Conservation (phyloP, 345 rosid species). For the Gossypium mustelinum region DNA sequence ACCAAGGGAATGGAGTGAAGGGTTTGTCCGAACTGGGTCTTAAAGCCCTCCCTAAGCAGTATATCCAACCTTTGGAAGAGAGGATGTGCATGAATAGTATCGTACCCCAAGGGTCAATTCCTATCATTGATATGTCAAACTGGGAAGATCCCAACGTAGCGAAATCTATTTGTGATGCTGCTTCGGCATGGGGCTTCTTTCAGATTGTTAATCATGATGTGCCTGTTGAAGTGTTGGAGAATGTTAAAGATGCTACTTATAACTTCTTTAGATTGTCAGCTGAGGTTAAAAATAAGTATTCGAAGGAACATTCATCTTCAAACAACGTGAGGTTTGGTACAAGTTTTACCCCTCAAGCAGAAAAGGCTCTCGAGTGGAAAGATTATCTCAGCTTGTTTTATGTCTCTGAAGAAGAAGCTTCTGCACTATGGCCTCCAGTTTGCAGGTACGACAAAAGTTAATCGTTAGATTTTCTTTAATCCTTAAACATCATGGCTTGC, state of each 20-base stretch:
- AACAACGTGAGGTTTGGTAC: too few relatives aligned
- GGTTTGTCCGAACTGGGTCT: constrained; percentile 18
- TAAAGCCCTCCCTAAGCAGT: constrained; percentile 8
- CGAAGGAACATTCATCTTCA: too few relatives aligned
- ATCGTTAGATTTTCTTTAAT: neutral
- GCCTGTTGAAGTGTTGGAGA: too few relatives aligned
- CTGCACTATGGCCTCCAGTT: constrained; percentile 16
- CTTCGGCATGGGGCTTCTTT: constrained; percentile 18
- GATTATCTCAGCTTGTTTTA: too few relatives aligned
- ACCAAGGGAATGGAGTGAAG: constrained; percentile 21
- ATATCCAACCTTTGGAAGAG: neutral
- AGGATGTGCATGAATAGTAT: neutral
- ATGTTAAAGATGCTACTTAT: too few relatives aligned
- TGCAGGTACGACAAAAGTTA: neutral
- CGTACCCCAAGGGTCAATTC: neutral
- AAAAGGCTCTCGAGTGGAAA: too few relatives aligned
- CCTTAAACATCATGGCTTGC: neutral
- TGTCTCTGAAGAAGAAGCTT: constrained; percentile 7
- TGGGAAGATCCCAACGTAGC: neutral
- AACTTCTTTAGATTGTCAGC: too few relatives aligned
- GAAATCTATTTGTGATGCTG: constrained; percentile 12
- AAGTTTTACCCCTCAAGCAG: too few relatives aligned
- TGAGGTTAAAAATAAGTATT: too few relatives aligned
- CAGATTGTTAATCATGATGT: constrained; percentile 21
- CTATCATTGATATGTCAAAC: constrained; percentile 6